Evolutionary conservation across 1,284 basidiomycete species (phyloP).

Genomic region (Naganishia sp.): DNA sequence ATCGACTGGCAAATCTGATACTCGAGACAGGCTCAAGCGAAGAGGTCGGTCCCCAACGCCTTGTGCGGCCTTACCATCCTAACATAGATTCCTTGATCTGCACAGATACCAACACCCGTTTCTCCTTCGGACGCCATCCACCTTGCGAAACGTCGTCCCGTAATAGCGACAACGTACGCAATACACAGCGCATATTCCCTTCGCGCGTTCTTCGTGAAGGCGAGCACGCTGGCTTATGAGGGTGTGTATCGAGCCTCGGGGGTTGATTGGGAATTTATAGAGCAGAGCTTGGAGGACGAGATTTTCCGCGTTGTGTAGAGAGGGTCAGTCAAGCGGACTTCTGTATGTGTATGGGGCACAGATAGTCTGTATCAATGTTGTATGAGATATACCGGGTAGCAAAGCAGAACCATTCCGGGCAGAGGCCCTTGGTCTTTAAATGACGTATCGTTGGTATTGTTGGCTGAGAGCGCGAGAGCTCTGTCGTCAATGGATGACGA

Average conservation of each 20-base stretch:
- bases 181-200: constrained; percentile 80
- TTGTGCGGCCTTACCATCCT: not conserved
- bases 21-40: constrained; percentile 54
- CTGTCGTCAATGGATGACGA: too few relatives aligned
- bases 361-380: too few relatives aligned
- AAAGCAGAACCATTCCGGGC: too few relatives aligned
- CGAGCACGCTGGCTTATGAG: constrained; percentile 86
- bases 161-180: constrained; percentile 65
- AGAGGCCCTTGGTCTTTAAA: too few relatives aligned
- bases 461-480: too few relatives aligned
- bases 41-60: not conserved
- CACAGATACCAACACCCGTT: too few relatives aligned
- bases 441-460: too few relatives aligned
- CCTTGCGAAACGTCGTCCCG: constrained; percentile 64
- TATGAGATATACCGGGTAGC: too few relatives aligned
- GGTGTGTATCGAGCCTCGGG: constrained; percentile 71
- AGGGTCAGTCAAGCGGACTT: not conserved
- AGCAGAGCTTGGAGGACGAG: constrained; percentile 74
- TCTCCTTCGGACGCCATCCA: constrained; percentile 21
- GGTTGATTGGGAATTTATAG: constrained; percentile 84
- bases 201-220: constrained; percentile 79
- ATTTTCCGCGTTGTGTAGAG: constrained; percentile 61
- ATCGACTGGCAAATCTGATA: constrained; percentile 72
- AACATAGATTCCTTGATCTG: not conserved
- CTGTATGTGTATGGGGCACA: too few relatives aligned